Base-by-base conservation (phyloP, 805 yeast species). In the Candida schatavii region DNA sequence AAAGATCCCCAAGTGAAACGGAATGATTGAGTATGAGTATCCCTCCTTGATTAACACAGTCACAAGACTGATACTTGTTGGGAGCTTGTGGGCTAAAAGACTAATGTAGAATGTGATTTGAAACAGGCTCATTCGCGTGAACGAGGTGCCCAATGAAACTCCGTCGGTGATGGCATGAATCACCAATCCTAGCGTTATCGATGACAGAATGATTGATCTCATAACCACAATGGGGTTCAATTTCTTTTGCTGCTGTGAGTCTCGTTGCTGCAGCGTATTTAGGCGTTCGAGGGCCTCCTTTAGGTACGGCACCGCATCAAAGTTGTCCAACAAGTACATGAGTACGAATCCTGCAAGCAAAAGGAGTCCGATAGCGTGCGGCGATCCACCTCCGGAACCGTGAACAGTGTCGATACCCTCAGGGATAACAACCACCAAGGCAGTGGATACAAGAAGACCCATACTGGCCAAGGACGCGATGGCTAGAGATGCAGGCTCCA, bases 101-200 rank as follows among this genome's bases (percentile, higher is more conserved):
- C 41, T 38, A 19, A 38, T 27, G n/a, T 26, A 38, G 22, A 85
- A 76, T 10, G 87, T 81, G 10, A 80, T 39, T 36, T 82, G 75
- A 39, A 85, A 77, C 42, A 63, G 63, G 17, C 65, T 57, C n/a
- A 51, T 52, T 9, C 75, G 54, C 19, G 72, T 58, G 37, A 72
- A 68, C 1, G 84, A 71, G 0, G 88, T 75, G 0, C 89, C 88
- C 27, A 85, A 63, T 0, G 88, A 83, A 5, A 85, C 65, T 1
- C 95, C 95, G 51, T 85, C 95, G 2, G 86, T 78, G 2, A 79
- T 51, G 0, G 87, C 77, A 54, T 85, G 95, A 13, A 85, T 66
- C 1, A 83, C 54, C 11, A 85, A 65, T 0, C 89, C 88, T 3
- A 83, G 50, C 0, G 86, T 77, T 2, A 79, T 65, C 1, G 86